Conservation (phyloP, 2,329 filamentous ascomycete genomes). For the Colletotrichum kahawae region DNA sequence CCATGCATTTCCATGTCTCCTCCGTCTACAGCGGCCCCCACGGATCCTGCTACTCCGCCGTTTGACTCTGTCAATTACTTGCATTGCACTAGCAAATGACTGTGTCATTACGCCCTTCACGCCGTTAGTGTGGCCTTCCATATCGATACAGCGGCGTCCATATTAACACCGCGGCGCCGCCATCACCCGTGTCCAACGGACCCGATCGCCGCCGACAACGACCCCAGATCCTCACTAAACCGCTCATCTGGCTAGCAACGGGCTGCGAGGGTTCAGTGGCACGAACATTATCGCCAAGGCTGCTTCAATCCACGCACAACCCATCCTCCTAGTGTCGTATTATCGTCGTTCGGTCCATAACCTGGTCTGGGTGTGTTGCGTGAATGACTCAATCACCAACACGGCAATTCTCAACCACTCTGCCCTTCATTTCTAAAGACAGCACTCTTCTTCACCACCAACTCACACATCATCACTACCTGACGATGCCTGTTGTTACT, state of each 20-base stretch:
- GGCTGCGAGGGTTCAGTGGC: neutral
- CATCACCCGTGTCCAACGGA: neutral
- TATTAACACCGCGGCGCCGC: neutral
- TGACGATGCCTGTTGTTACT: slow-evolving; percentile 37
- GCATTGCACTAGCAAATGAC: neutral
- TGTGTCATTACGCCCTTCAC: neutral
- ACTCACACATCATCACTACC: neutral
- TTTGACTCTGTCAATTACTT: neutral
- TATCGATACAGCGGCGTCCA: neutral
- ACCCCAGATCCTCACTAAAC: neutral
- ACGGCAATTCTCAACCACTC: neutral
- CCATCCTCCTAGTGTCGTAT: neutral
- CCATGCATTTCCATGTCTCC: neutral
- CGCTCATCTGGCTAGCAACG: neutral
- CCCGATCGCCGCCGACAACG: neutral
- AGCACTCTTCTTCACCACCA: neutral
- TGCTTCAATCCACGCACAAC: neutral
- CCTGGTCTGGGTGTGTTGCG: neutral
- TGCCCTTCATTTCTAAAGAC: neutral
- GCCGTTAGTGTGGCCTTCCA: neutral
- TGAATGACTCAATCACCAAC: slow-evolving; percentile 10
- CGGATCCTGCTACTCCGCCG: neutral
- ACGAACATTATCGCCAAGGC: slow-evolving; percentile 4
- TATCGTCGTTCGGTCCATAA: neutral
- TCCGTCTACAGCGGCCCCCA: neutral